Base-by-base conservation (phyloP, 148 eudicot species). In the Rhododendron griersonianum region DNA sequence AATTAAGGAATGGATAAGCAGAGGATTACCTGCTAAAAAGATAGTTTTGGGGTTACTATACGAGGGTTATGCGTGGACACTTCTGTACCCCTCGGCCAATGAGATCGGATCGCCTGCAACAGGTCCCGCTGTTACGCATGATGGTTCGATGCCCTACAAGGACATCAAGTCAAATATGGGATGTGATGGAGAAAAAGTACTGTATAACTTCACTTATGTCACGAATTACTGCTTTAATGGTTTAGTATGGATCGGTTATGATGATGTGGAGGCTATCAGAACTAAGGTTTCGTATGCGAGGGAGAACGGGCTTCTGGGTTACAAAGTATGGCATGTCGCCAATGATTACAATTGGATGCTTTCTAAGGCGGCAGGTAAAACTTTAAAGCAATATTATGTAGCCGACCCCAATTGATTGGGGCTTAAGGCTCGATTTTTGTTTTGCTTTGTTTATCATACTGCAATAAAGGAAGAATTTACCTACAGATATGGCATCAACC, bases 281-380 rank as follows among this genome's bases (percentile, higher is more conserved):
- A 85, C 82, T 71, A 92, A 92, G 89, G 89, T 91, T 87, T 74
- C 92, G 4, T 92, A 91, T 83, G 93, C 89, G 14, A 87, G 59
- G 84, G 87, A 87, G 16, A 90, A 89, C 41, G 91, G 92, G 61
- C 90, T 92, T 61, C 84, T 85, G 33, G 94, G 94, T 25, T 90
- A 89, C 74, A 83, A 10, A 21, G 92, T 77, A 9, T 91, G 84
- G 77, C 92, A 90, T 51, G 84, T 92, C n/a, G 55, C 78, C 9
- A 63, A 87, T 69, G 94, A 92, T 74, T 45, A 86, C 78, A 85
- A 91, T 50, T 92, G 91, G 91, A 50, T 53, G 25, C 93, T 91
- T 73, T 89, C 93, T 16, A 75, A 55, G 45, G 88, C 91, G 7
- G 44, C 44, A 82, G 91, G 90, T 90, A 87, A 73, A 30, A 1